These are phyloP conservation scores for Wallacemonas sp. DNA, from an alignment of 208 protist genomes.

Conservation along the genomic window DNA sequence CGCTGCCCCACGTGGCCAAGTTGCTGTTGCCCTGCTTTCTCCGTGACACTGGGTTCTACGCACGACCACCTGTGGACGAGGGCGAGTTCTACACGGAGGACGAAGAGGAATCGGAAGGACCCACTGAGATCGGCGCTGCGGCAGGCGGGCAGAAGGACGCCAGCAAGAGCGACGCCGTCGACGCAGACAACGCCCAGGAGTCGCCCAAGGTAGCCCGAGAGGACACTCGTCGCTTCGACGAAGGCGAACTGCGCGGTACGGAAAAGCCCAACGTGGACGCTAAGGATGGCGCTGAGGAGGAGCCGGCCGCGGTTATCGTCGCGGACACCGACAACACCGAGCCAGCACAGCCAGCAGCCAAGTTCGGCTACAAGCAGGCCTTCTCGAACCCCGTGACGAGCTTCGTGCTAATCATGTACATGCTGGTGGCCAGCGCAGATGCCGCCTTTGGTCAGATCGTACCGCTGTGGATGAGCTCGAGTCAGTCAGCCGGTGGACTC, in stretches of 20 bases:
- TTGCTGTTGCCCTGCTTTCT: conserved; percentile 26
- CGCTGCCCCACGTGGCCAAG: conserved; percentile 31
- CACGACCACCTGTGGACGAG: conserved; percentile 16
- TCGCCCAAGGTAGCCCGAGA: too few relatives aligned
- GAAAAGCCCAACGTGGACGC: too few relatives aligned
- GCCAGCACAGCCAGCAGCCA: background rate
- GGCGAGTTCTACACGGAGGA: conserved; percentile 17
- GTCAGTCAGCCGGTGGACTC: conserved; percentile 20
- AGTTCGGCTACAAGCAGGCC: conserved; percentile 22
- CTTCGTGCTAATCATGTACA: conserved; percentile 30
- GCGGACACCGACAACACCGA: conserved; percentile 4
- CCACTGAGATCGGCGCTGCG: too few relatives aligned
- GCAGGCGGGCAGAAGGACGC: too few relatives aligned
- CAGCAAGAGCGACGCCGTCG: too few relatives aligned
- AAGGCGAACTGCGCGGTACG: conserved; percentile 4
- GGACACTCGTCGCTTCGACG: background rate
- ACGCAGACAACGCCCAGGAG: too few relatives aligned
- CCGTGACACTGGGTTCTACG: conserved; percentile 21
- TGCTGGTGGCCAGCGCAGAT: conserved; percentile 25
- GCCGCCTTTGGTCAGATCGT: conserved; percentile 23
- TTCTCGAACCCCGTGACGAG: conserved; percentile 10
- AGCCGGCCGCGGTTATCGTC: too few relatives aligned
- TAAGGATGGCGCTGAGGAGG: too few relatives aligned
- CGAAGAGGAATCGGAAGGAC: too few relatives aligned
- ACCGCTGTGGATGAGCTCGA: conserved; percentile 36